Base-by-base conservation (phyloP, 352 stramenopile species). In the Nothophytophthora sp. region DNA sequence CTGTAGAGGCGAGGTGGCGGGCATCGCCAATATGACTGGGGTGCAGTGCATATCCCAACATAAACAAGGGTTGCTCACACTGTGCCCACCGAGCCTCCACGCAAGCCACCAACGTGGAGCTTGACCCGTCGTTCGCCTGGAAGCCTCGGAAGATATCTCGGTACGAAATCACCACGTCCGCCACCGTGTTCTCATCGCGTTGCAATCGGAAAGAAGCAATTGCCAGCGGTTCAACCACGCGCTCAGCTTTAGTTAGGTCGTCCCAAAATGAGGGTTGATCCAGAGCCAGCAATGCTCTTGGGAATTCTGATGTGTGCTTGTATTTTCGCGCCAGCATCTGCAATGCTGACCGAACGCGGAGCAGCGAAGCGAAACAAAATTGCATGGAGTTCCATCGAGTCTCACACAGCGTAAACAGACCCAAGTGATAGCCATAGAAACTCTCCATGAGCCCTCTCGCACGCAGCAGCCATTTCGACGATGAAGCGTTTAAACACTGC, bases 361-460 rank as follows among this genome's bases (percentile, higher is more conserved):
- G 33, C 1, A 51, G 33, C 10, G 44, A 51, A 8, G 32, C 44
- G 28, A 42, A 40, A 33, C 44, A 51, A 5, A 29, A 22, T 22
- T 51, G 44, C n/a, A n/a, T 51, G 19, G 18, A 34, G 22, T 51
- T 51, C 44, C 44, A 51, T 5, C 44, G 18, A 19, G 44, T 51
- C 15, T 29, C 30, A 22, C 44, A 51, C 4, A 51, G 30, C 1
- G 18, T 15, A 35, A 40, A 41, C 4, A 42, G 24, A 20, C 5
- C 20, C 30, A 16, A 32, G 2, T n/a, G 18, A 9, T 42, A 23
- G 7, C 33, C 44, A 35, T 51, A 51, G 3, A n/a, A 15, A 13
- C 19, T 13, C 12, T 34, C 5, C 44, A 51, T 51, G 11, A 34
- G 28, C 1, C 15, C 20, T 5, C n/a, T 15, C 23, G 18, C 16